Evolutionary conservation across 2,329 filamentous ascomycete genomes (phyloP), one percentile per base, ranked within the genome.

Genomic region (Fusarium guadeloupense): DNA sequence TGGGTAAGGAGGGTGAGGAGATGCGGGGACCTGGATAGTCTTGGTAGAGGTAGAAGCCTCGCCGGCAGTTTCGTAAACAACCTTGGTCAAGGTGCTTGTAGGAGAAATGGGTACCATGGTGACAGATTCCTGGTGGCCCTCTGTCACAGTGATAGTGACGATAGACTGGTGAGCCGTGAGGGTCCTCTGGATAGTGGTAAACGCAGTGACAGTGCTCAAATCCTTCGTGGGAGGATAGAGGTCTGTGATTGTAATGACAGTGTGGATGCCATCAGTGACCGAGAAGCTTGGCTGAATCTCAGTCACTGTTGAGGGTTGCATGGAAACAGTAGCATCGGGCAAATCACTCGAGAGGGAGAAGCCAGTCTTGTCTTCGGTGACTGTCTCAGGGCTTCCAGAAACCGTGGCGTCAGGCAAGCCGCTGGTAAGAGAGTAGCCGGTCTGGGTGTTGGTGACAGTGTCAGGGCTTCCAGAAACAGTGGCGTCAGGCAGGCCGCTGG

Each of bases 271-370:
- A 31, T 50, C 42, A 20, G 55, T 69, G 39, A 60, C 38, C 7
- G 54, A 68, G 39, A 51, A 65, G 38, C 62, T 62, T 9, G 56
- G 57, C 33, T 69, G 54, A 14, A 67, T 44, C 21, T 68, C 48
- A 6, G 72, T 72, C 31, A 74, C 54, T 3, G 75, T 77, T 6
- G 61, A 66, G 2, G 73, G 69, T 23, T 66, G 62, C 6, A 69
- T 72, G 6, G 74, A 64, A n/a, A 76, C 64, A 17, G 74, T 76
- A 20, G 67, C 73, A 48, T 75, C 72, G 2, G 72, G 71, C 4
- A 70, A 64, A 4, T 67, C 69, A 21, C 63, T 63, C 16, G 72
- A 74, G 43, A 67, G 38, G 10, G 61, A 71, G 42, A 64, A 57
- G 31, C 68, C 67, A 12, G 69, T 73, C 30, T 69, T 54, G 13